These are phyloP conservation scores for Pythium plurisporium DNA, from an alignment of 352 stramenopile species.

Conservation along the genomic window DNA sequence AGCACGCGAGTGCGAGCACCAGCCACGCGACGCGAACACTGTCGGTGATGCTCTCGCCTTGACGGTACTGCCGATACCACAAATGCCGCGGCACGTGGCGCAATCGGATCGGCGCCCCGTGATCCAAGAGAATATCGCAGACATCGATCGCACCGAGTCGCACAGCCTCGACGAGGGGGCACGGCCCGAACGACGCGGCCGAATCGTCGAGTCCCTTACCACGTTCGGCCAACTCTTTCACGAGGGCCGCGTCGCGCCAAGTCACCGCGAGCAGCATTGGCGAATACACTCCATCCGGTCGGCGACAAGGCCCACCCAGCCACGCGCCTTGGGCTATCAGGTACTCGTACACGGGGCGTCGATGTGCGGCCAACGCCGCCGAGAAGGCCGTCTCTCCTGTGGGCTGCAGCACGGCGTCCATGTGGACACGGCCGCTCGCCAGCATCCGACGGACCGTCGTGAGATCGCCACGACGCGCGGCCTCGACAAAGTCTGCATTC, in stretches of 20 bases:
- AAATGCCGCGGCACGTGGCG: neutral
- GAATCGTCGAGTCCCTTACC: neutral
- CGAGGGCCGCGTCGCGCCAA: neutral
- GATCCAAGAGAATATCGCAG: neutral
- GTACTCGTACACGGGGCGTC: neutral
- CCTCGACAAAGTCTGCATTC: too few species aligned
- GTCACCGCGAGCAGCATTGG: neutral
- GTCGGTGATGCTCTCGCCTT: neutral
- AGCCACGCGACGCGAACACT: neutral
- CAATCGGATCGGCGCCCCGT: neutral
- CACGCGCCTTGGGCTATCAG: neutral
- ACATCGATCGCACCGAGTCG: neutral
- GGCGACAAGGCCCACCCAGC: neutral
- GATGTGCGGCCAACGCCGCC: neutral
- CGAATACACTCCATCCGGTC: neutral
- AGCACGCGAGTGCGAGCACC: neutral
- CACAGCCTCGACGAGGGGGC: neutral
- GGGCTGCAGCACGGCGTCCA: neutral
- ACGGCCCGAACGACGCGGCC: neutral
- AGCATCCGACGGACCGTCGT: neutral
- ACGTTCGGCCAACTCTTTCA: neutral
- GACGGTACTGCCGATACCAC: neutral
- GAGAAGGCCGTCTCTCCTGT: neutral
- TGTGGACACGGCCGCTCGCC: neutral
- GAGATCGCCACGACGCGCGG: neutral